These are phyloP conservation scores for Aspergillus niger DNA, from an alignment of 2,329 filamentous ascomycete genomes.

Conservation along the genomic window DNA sequence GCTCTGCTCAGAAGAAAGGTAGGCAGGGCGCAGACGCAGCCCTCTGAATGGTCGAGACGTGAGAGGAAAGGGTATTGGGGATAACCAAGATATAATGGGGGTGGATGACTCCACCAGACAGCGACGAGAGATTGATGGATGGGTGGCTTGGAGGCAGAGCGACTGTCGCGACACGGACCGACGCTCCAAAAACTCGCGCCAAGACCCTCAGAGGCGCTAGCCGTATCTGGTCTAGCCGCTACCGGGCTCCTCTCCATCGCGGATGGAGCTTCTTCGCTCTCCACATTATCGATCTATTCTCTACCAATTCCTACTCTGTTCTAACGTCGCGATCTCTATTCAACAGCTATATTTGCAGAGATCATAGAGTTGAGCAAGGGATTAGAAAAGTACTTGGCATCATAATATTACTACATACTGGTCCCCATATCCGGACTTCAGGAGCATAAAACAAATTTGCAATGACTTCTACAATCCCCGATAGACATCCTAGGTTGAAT, in stretches of 20 bases:
- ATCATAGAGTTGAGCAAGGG: no score
- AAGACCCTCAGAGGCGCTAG: slow-evolving; percentile 29
- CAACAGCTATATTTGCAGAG: no score
- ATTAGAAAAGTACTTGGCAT: no score
- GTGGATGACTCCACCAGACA: slow-evolving; percentile 12
- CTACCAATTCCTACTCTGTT: no score
- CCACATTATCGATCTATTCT: background rate
- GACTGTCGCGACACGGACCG: slow-evolving; percentile 34
- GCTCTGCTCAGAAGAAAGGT: slow-evolving; percentile 24
- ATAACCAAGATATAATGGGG: background rate
- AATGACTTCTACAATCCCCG: no score
- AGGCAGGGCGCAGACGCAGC: slow-evolving; percentile 16
- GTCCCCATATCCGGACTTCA: no score
- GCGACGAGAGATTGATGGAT: slow-evolving; percentile 11
- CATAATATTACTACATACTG: no score
- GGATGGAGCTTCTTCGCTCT: background rate
- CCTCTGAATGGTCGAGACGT: slow-evolving; percentile 2
- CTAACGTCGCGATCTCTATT: no score
- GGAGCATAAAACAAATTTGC: no score
- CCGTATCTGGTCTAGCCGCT: slow-evolving; percentile 9
- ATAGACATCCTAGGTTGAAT: no score
- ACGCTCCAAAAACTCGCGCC: slow-evolving; percentile 41
- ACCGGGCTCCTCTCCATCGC: background rate
- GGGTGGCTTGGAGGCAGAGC: slow-evolving; percentile 29
- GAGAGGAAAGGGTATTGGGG: slow-evolving; percentile 6